phyloP scores from a whole-genome alignment of 139 green algal species.

The Tetraselmis chui region DNA sequence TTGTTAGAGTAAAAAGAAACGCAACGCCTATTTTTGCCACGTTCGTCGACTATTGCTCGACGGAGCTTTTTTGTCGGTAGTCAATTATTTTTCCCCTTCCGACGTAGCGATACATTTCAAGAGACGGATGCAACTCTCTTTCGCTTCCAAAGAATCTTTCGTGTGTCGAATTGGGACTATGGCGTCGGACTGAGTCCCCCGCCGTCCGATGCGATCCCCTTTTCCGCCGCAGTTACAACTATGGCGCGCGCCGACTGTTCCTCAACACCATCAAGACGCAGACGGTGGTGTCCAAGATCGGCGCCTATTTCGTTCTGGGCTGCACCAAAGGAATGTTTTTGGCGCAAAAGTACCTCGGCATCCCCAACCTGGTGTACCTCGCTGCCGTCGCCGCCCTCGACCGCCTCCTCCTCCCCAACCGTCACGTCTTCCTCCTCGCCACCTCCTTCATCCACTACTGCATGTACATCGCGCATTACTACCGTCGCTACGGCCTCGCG shows the following conservation, averaged over 20 bases:
- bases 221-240: too few species aligned
- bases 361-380: conserved; percentile 12
- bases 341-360: conserved; percentile 6
- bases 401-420: background rate
- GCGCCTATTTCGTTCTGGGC: conserved; percentile 6
- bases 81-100: too few species aligned
- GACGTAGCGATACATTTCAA: too few species aligned
- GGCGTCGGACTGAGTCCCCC: too few species aligned
- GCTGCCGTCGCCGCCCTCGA: background rate
- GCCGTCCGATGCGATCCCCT: too few species aligned
- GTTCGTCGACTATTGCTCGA: too few species aligned
- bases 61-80: too few species aligned
- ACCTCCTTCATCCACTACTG: conserved; percentile 25
- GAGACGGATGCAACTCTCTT: too few species aligned
- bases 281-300: background rate
- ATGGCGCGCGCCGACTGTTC: conserved; percentile 14
- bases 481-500: conserved; percentile 4
- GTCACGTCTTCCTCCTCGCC: conserved; percentile 8
- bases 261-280: conserved; percentile 20
- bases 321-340: conserved; percentile 6
- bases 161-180: too few species aligned
- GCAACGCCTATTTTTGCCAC: too few species aligned
- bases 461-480: conserved; percentile 28
- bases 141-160: too few species aligned
- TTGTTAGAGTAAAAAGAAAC: too few species aligned